Evolutionary conservation across 345 rosid genomes (phyloP), one percentile per base, ranked within the genome.

Genomic region (Lepidium aucheri): DNA sequence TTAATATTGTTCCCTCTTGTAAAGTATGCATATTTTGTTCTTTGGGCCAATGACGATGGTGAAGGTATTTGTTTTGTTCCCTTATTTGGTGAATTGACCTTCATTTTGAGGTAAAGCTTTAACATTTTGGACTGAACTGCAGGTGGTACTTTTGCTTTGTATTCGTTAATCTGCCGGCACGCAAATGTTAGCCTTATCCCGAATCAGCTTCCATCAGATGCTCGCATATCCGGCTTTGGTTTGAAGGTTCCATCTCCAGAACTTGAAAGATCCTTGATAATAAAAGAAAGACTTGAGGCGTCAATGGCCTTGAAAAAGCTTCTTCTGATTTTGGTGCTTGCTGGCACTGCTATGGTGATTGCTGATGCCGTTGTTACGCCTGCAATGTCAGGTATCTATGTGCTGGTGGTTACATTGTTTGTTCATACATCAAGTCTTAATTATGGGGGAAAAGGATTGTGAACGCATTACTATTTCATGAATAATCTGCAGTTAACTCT

Each of bases 141-240:
- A 90, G 99, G 99, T 76, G 99, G 99, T 61, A 94, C 97, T 58
- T 94, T 94, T 80, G 99, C 99, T 14, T 80, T 94, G 82, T 90
- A 94, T 78, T 90, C 99, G 2, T 84, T 94, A 70, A 94, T 94
- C 40, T 94, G 99, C 60, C 84, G 96, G 72, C 83, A 94, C 26
- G 96, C 99, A n/a, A 90, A 94, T 78, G 99, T 85, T 64, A 94
- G 96, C 77, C 96, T 94, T 75, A 86, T 90, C 20, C 96, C 97
- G 7, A 90, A 90, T 78, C 99, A 90, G 76, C 96, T 85, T 67
- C 96, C 97, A 33, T 94, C 97, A 20, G 99, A 94, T 84, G 76
- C 95, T 13, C 95, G 96, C 17, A 90, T 90, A 79, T 90, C 99
- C 56, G 90, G 96, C 67, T 94, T 94, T 79, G 86, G 93, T 80